Evolutionary conservation across 768 basidiomycete species (phyloP), one percentile per base, ranked within the genome.

Genomic region (Neoboletus subvelutipes): DNA sequence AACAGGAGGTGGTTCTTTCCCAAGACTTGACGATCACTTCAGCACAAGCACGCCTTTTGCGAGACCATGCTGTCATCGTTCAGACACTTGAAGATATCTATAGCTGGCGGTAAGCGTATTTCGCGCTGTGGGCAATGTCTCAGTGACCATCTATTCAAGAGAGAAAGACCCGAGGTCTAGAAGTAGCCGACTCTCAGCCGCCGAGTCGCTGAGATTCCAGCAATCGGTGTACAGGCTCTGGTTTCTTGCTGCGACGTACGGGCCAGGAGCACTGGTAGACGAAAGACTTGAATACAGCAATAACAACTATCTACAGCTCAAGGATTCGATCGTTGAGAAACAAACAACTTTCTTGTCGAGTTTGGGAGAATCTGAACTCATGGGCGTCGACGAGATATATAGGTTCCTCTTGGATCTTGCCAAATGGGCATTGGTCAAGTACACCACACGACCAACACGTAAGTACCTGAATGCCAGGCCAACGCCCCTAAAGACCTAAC

Each of bases 71-170:
- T 12, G 26, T 45, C n/a, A 58, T 64, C 15, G 67, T 74, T 20
- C 61, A 45, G 5, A 45, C 52, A 4, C 55, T 79, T 34, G 77
- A 78, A 63, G 71, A 72, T 45, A 57, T 78, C 1, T 80, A 75
- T 58, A 80, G 78, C 50, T 61, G 68, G 50, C 73, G 73, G 79
- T 73, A 64, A 43, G 69, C 5, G 3, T 53, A 36, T 52, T 45
- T 48, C 17, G 26, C 17, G 12, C 6, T 33, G 34, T 10, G 4
- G 7, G 9, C 8, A 51, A 45, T 18, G 7, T 49, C 17, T 56
- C 2, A 33, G 15, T 58, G 39, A 31, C 29, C 33, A 31, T 9
- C 8, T 29, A 0, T 31, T 26, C n/a, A 53, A 78, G 77, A 42
- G 58, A 74, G 60, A 76, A 78, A 58, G 73, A 77, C 47, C 75